Percentiles rank a stretch among this genome's conserved stretches.
Evolutionary conservation across 148 eudicot genomes (phyloP).

Genomic region (Oxyria digyna): DNA sequence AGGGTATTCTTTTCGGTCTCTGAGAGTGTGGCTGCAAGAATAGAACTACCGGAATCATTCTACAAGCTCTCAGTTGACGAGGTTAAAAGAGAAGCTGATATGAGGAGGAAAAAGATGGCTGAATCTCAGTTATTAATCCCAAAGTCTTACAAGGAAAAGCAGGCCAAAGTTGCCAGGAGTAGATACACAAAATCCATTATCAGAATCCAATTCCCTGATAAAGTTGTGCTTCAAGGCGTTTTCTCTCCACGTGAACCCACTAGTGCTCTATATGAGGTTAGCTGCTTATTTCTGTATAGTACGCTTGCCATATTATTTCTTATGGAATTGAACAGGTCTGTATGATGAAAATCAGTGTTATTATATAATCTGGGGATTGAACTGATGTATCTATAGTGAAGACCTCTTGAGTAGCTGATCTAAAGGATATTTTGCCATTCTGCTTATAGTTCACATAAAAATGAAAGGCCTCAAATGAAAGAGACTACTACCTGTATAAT

Average conservation of each 20-base stretch:
- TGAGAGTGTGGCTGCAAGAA: conserved; percentile 72
- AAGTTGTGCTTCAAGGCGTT: conserved; percentile 90
- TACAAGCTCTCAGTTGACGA: conserved; percentile 62
- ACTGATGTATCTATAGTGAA: neutral
- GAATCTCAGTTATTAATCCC: conserved; percentile 88
- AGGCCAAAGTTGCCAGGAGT: conserved; percentile 71
- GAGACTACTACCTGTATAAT: too few relatives aligned
- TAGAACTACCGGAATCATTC: conserved; percentile 85
- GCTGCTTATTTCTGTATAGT: neutral
- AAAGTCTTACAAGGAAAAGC: conserved; percentile 72
- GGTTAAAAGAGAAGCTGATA: conserved; percentile 74
- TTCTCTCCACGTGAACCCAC: conserved; percentile 74
- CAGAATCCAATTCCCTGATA: conserved; percentile 89
- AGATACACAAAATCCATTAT: conserved; percentile 53
- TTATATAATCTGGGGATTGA: neutral
- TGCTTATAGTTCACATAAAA: neutral
- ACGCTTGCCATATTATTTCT: neutral
- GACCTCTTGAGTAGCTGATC: neutral
- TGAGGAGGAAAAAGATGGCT: conserved; percentile 61
- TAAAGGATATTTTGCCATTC: neutral
- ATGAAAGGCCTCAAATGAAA: too few relatives aligned
- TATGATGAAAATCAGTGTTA: neutral
- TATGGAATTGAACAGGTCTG: neutral
- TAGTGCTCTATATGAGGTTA: conserved; percentile 39
- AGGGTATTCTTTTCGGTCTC: conserved; percentile 80